These are phyloP conservation scores for Colletotrichum costaricense DNA, from an alignment of 2,329 filamentous ascomycete species.

Conservation along the genomic window DNA sequence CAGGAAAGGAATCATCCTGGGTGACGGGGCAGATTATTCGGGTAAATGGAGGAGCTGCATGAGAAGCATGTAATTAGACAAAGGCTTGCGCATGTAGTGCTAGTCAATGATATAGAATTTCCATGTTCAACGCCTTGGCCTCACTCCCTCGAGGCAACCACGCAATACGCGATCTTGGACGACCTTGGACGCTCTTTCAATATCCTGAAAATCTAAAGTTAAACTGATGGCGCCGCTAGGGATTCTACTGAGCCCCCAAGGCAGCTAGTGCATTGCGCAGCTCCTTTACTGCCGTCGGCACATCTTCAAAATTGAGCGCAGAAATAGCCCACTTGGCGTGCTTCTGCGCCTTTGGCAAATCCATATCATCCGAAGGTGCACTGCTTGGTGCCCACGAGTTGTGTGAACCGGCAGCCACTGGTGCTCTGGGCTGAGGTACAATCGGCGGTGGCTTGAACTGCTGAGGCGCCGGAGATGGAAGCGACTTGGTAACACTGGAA, in stretches of 20 bases:
- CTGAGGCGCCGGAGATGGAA: conserved; percentile 36
- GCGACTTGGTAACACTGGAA: not conserved
- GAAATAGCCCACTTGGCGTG: conserved; percentile 98
- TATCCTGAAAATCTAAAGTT: not conserved
- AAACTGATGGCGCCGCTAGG: not conserved
- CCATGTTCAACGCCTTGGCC: not conserved
- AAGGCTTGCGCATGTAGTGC: not conserved
- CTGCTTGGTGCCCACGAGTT: conserved; percentile 36
- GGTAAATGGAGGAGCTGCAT: conserved; percentile 48
- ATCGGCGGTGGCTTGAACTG: conserved; percentile 38
- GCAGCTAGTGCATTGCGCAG: conserved; percentile 78
- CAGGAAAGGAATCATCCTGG: conserved; percentile 52
- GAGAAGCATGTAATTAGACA: not conserved
- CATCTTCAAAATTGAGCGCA: conserved; percentile 95
- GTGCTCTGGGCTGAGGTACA: conserved; percentile 19
- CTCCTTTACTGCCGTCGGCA: conserved; percentile 88
- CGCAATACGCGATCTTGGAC: not conserved
- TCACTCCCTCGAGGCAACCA: not conserved
- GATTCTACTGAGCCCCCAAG: conserved; percentile 67
- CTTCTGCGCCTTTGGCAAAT: conserved; percentile 88
- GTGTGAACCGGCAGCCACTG: conserved; percentile 10
- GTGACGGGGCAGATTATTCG: conserved; percentile 56
- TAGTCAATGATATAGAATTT: not conserved
- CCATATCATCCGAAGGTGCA: conserved; percentile 47
- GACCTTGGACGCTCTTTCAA: not conserved